A percentile compares a stretch with the other conserved stretches of the same genome.
Conservation (phyloP, 306 rosid species). For the Adenanthera pavonina region DNA sequence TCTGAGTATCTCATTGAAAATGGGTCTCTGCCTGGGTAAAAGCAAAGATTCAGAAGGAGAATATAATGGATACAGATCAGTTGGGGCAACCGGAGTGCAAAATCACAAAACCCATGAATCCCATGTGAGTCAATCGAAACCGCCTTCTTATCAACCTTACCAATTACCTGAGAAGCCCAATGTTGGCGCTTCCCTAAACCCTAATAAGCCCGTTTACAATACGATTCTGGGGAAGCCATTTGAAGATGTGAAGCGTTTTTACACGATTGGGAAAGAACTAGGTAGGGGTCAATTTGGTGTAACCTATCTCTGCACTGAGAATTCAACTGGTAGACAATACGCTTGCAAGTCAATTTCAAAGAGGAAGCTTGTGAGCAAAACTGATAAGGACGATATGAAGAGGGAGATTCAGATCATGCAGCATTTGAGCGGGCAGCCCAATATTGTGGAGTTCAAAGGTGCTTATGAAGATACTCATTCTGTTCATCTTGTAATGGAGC, state of each 20-base stretch:
- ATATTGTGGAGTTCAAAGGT: conserved; percentile 89
- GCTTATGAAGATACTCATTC: conserved; percentile 83
- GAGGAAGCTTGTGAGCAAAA: conserved; percentile 69
- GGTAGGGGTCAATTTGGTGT: conserved; percentile 97
- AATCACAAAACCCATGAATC: conserved; percentile 56
- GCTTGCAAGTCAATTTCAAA: conserved; percentile 93
- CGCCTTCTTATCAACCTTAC: conserved; percentile 42
- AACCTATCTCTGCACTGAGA: conserved; percentile 75
- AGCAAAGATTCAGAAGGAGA: conserved; percentile 48
- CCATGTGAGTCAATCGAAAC: conserved; percentile 49
- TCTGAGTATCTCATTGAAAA: conserved; percentile 3
- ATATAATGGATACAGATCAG: conserved; percentile 56
- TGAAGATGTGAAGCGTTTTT: conserved; percentile 73
- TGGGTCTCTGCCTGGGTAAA: conserved; percentile 72
- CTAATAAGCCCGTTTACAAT: conserved; percentile 42
- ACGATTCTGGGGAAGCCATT: conserved; percentile 74
- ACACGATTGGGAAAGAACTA: conserved; percentile 71
- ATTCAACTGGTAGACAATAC: conserved; percentile 57
- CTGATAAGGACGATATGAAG: conserved; percentile 79
- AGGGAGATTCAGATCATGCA: conserved; percentile 95
- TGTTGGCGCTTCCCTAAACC: conserved; percentile 44
- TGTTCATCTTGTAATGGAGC: conserved; percentile 88
- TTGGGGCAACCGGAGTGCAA: conserved; percentile 40
- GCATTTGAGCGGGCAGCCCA: conserved; percentile 92
- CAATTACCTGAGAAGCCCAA: conserved; percentile 55